Base-by-base conservation (phyloP, 495 filamentous ascomycete genomes). In the Tuber magnatum region DNA sequence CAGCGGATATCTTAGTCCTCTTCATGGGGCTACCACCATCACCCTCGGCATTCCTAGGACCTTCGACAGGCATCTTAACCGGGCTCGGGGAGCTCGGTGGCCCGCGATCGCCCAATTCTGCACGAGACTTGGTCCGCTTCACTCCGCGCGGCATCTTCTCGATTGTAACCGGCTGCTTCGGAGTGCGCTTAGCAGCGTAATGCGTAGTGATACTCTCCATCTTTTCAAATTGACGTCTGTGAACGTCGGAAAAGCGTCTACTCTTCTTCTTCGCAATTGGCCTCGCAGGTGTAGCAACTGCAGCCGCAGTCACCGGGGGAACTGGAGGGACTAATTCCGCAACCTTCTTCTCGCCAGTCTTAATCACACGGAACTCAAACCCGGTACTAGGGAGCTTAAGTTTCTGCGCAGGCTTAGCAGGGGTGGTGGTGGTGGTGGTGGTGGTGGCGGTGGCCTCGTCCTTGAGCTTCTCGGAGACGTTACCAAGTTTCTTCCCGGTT, bases 131-230 rank as follows among this genome's bases (percentile, higher is more conserved):
- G 20, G 71, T 69, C 35, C 80, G 76, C 44, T 82, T 82, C 69
- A 82, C 70, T 1, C 75, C 74, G 51, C 78, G 82, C 10, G 80
- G 78, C 1, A 78, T 75, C 71, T 80, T 81, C 48, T 82, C 81
- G 28, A 81, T 77, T 1, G 80, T 80, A 22, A 75, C 73, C 41
- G 77, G 65, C 35, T 79, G 78, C 69, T 81, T 81, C 6, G 77
- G 74, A 2, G 80, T 81, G 42, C 81, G 81, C 10, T 78, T 77
- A 1, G 78, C 81, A 32, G 80, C 69, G n/a, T 82, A 82, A 42
- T 82, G 81, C 44, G 76, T 75, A 7, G 80, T 70, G 65, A 82
- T 82, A 51, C 80, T 80, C 40, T 80, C 77, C 81, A 82, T 82
- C 40, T 82, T 82, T 24, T 71, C 71, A 51, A 82, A 82, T 48